Base-by-base conservation (phyloP, 2,329 filamentous ascomycete species). In the Salinomyces thailandicus region DNA sequence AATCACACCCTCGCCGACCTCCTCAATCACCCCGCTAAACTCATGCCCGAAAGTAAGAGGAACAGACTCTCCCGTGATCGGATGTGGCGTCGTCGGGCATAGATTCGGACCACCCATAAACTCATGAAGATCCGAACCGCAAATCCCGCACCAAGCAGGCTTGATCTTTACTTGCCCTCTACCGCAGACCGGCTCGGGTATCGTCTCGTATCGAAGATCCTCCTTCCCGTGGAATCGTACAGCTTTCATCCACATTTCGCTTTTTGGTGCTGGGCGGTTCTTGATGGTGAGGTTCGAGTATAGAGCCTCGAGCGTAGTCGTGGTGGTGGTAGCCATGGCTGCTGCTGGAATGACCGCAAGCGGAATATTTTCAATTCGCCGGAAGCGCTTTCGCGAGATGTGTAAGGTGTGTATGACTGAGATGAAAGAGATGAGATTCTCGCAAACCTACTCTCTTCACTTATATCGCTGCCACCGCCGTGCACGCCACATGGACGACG, bases 11-110 rank as follows among this genome's bases (percentile, higher is more conserved):
- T 66, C 58, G 20, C 67, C 66, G 9, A 72, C 60, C 47, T 71
- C 69, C 49, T 71, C 68, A 20, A 73, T 59, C 1, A 63, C 57
- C 9, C 67, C 69, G 36, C 61, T 65, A 49, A 73, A 72, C 43
- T 72, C 69, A 46, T 73, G 69, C 11, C 69, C 69, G 36, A 73
- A 63, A 2, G 67, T 71, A 37, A 72, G 42, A n/a, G 66, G 69
- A 2, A 68, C 59, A 4, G 58, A 14, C 51, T 71, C 71, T 31
- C 62, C 61, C 3, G 69, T 75, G 41, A 73, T 68, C 0, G 69
- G 68, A 53, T 73, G 71, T 3, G 69, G 68, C n/a, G 60, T 64
- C 1, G 62, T 64, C 19, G 44, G 71, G 43, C 67, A 69, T n/a
- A 30, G 27, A n/a, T 9, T n/a, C 14, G 14, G 18, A 17, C 11